phyloP scores from a whole-genome alignment of 2,329 filamentous ascomycete genomes.

The Saccharata proteae region DNA sequence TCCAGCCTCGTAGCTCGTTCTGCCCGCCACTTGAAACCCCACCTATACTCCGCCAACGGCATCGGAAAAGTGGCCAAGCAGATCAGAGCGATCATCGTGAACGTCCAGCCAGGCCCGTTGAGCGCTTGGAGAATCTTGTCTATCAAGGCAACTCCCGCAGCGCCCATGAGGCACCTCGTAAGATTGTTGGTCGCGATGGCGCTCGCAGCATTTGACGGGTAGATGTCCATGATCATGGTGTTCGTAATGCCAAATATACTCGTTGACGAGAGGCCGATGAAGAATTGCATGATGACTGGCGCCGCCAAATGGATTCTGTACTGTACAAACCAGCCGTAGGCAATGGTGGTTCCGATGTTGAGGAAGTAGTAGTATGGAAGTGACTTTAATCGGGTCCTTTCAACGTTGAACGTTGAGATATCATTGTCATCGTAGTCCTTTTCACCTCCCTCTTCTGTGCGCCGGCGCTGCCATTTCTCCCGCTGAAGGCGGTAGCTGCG shows the following conservation, averaged over 20 bases:
- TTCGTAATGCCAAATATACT: constrained; percentile 37
- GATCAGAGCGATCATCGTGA: not conserved
- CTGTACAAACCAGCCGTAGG: constrained; percentile 41
- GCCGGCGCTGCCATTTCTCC: constrained; percentile 12
- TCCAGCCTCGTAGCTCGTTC: not conserved
- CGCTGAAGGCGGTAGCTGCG: constrained; percentile 32
- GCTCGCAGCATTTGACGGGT: constrained; percentile 36
- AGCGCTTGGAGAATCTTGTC: not conserved
- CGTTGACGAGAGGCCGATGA: constrained; percentile 40
- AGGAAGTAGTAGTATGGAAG: constrained; percentile 33
- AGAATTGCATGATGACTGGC: constrained; percentile 39
- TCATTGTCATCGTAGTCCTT: not conserved
- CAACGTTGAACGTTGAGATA: constrained; percentile 30
- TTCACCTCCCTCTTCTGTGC: not conserved
- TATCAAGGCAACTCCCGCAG: too few species aligned
- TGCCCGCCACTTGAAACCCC: not conserved
- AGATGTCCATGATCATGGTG: constrained; percentile 44
- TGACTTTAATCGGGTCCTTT: constrained; percentile 39
- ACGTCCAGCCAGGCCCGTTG: not conserved
- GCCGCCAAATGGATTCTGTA: constrained; percentile 30
- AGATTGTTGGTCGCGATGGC: constrained; percentile 44
- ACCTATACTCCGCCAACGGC: not conserved
- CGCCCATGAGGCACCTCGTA: constrained; percentile 39
- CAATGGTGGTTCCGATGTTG: constrained; percentile 35
- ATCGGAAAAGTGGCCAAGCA: not conserved